Conservation (phyloP, 306 rosid genomes). For the Gynostemma pentaphyllum region DNA sequence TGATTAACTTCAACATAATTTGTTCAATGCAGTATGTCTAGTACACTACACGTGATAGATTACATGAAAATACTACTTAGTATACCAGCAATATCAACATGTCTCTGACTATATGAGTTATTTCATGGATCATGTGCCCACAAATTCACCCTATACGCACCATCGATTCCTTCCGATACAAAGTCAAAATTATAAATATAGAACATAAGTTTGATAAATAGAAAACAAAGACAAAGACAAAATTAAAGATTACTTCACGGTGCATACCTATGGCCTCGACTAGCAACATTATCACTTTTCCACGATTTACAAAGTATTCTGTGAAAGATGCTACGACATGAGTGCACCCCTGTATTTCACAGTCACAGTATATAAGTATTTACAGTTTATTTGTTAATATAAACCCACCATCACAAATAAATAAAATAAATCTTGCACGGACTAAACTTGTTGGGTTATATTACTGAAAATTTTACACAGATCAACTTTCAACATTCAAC, state of each 20-base stretch:
- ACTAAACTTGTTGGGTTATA: no score
- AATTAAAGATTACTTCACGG: background rate
- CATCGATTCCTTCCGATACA: background rate
- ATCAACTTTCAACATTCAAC: no score
- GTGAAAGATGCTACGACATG: conserved; percentile 35
- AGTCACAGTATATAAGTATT: conserved; percentile 9
- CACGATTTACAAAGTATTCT: conserved; percentile 40
- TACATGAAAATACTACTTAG: background rate
- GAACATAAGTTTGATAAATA: background rate
- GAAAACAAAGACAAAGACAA: conserved; percentile 2
- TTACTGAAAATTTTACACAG: no score
- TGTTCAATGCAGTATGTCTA: background rate
- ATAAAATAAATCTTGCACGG: background rate
- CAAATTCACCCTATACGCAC: background rate
- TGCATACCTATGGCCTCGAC: conserved; percentile 81
- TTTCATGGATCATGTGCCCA: background rate
- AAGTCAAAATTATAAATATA: background rate
- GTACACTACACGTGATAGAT: background rate
- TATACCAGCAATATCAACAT: background rate
- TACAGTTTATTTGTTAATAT: no score
- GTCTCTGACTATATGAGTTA: background rate
- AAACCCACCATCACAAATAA: background rate
- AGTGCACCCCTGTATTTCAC: conserved; percentile 58
- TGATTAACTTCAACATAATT: background rate
- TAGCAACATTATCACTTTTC: conserved; percentile 51